Percentiles rank a stretch among this genome's conserved stretches.
Conservation (phyloP, 768 basidiomycete species). For the Macrolepiota fuliginosa region DNA sequence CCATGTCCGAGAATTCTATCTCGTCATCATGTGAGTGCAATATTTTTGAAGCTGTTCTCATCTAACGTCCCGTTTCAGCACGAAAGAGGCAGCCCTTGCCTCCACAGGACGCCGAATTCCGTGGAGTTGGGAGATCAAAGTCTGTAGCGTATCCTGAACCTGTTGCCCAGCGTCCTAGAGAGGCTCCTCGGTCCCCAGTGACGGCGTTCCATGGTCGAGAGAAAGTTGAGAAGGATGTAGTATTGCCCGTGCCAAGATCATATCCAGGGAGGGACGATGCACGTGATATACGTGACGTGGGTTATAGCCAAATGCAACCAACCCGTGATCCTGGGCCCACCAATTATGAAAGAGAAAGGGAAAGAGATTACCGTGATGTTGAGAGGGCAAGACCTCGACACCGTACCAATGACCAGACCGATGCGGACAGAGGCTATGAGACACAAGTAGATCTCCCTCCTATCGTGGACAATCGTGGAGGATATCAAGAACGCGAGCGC, state of each 20-base stretch:
- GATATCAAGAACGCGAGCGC: constrained; percentile 9
- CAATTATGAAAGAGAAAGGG: constrained; percentile 4
- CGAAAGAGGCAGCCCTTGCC: constrained; percentile 10
- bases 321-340: not conserved
- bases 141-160: not conserved
- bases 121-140: not conserved
- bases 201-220: not conserved
- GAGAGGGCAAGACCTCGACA: not conserved
- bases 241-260: not conserved
- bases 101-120: constrained; percentile 8
- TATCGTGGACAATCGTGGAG: not conserved
- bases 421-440: not conserved
- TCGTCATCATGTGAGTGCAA: not conserved
- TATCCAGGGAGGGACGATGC: not conserved
- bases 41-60: too few relatives aligned
- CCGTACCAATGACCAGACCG: not conserved
- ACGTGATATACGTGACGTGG: not conserved
- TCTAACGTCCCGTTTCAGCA: not conserved
- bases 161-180: not conserved
- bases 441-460: not conserved
- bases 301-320: not conserved
- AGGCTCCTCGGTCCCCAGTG: not conserved
- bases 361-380: not conserved
- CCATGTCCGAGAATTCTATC: not conserved
- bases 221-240: not conserved